Base-by-base conservation (phyloP, 305 asterid genomes). In the Petunia hybrid region DNA sequence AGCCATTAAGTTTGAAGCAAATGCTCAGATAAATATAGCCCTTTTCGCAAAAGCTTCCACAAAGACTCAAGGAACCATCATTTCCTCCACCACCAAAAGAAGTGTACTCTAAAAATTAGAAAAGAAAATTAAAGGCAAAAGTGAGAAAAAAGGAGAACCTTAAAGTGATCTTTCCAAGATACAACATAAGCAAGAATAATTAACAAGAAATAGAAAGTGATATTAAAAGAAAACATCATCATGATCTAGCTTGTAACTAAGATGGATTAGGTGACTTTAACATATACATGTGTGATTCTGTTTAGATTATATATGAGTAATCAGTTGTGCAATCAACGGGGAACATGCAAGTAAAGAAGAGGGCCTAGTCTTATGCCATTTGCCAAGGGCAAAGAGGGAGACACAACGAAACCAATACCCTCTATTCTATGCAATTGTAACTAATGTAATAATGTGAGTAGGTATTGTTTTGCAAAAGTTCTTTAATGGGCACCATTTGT, bases 381-480 rank as follows among this genome's bases (percentile, higher is more conserved):
- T 67, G 76, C 12, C n/a, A n/a, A 68, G 39, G 39, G 76, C n/a
- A 42, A 68, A 42, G 76, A 68, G 76, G 56, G 56, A 43, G 56
- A 68, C 76, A 42, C 16, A 16, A 67, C 5, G 55, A 67, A 67
- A 67, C 16, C 13, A 67, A 68, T 68, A 4, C 76, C 76, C 56
- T 68, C 76, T 7, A 68, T 8, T 31, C n/a, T n/a, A 68, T 43
- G 57, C 76, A 42, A 68, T 16, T 16, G n/a, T 39, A 42, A 68
- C 76, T 68, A 68, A 45, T 16, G 1, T 43, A 10, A 3, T 53
- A 53, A 3, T 53, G 5, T 53, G 57, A 68, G 76, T 42, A n/a
- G n/a, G 76, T 68, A 8, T 42, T 35, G 55, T 68, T 51, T 8
- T 22, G 31, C 31, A 22, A 22, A 22, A 22, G 31, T 22, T 22